phyloP scores from a whole-genome alignment of 2,329 filamentous ascomycete genomes.

The Claviceps africana region DNA sequence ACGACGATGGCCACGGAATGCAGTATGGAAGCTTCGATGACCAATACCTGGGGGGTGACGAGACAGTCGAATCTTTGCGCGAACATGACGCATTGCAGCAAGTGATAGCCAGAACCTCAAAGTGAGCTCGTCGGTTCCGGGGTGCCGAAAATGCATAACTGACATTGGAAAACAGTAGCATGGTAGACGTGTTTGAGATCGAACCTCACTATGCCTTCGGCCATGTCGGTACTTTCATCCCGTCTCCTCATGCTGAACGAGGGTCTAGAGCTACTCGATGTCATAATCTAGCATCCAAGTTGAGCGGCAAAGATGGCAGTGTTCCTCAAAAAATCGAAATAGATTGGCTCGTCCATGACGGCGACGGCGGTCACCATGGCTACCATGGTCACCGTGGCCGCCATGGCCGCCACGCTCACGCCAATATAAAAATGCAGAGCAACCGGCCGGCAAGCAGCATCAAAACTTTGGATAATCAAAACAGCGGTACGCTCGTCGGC shows the following conservation, averaged over 20 bases:
- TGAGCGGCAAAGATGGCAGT: constrained; percentile 30
- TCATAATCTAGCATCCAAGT: constrained; percentile 46
- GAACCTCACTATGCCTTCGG: constrained; percentile 33
- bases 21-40: constrained; percentile 52
- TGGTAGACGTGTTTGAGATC: constrained; percentile 55
- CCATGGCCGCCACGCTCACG: background rate
- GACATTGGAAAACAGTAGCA: constrained; percentile 33
- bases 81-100: constrained; percentile 51
- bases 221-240: constrained; percentile 21
- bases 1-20: constrained; percentile 44
- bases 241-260: constrained; percentile 38
- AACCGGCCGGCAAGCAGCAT: constrained; percentile 21
- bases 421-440: constrained; percentile 27
- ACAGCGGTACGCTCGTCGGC: constrained; percentile 35
- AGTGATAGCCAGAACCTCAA: constrained; percentile 49
- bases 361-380: constrained; percentile 13
- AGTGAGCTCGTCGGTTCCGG: constrained; percentile 28
- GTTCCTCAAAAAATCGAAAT: constrained; percentile 30
- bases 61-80: constrained; percentile 47
- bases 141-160: background rate
- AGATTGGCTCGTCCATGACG: constrained; percentile 43
- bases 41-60: constrained; percentile 37
- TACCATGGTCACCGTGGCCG: too few species aligned
- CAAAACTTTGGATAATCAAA: constrained; percentile 20
- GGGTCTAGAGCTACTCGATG: constrained; percentile 44